Percentiles rank a stretch among this genome's conserved stretches.
These are phyloP conservation scores for Eimeria necatrix DNA, from an alignment of 169 alveolate species.

Conservation along the genomic window DNA sequence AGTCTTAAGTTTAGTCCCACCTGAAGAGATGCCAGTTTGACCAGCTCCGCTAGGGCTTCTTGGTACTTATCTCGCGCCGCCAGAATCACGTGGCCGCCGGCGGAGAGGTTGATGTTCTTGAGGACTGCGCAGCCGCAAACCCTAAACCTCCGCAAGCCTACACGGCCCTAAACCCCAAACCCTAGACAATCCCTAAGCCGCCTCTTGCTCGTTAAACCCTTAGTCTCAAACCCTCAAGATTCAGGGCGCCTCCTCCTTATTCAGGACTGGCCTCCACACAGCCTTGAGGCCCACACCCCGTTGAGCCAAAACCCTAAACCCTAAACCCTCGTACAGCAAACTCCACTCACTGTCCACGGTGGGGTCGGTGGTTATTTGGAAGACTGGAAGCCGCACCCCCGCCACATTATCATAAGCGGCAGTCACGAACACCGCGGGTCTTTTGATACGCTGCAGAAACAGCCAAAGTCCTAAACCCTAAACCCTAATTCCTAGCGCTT, in stretches of 20 bases:
- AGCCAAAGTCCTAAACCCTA: slow-evolving; percentile 26
- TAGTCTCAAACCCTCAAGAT: no score
- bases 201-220: no score
- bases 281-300: not conserved
- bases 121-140: slow-evolving; percentile 50
- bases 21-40: slow-evolving; percentile 93
- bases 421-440: slow-evolving; percentile 91
- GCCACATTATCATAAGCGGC: slow-evolving; percentile 94
- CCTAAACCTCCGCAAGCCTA: not conserved
- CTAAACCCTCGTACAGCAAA: not conserved
- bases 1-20: not conserved
- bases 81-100: slow-evolving; percentile 87
- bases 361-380: slow-evolving; percentile 89
- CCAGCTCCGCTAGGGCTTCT: slow-evolving; percentile 85
- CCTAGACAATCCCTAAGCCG: not conserved
- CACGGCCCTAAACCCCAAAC: not conserved
- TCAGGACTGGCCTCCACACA: not conserved
- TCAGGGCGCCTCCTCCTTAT: no score
- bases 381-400: slow-evolving; percentile 95
- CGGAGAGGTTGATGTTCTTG: slow-evolving; percentile 86
- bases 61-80: slow-evolving; percentile 86
- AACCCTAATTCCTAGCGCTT: not conserved
- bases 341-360: slow-evolving; percentile 85
- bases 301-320: not conserved
- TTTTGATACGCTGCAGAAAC: slow-evolving; percentile 77